A percentile compares a stretch with the other conserved stretches of the same genome.
phyloP scores from a whole-genome alignment of 73 alveolate species.

The Paramecium pentaurelia region DNA sequence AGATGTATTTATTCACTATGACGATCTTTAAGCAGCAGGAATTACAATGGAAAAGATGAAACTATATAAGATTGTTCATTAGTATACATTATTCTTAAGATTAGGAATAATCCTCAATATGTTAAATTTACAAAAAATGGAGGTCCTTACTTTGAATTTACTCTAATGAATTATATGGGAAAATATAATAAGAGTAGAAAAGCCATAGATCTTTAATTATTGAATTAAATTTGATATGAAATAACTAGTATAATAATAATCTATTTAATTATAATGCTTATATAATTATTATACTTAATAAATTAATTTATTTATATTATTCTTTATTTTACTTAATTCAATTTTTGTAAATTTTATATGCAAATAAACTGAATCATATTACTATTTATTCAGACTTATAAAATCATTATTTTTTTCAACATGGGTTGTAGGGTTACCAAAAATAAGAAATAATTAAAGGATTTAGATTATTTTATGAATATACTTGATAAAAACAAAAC shows the following conservation, averaged over 20 bases:
- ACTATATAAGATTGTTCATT: background rate
- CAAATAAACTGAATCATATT: background rate
- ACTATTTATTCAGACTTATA: background rate
- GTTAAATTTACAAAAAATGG: background rate
- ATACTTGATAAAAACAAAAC: background rate
- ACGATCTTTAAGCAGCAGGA: constrained; percentile 69
- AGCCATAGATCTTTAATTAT: constrained; percentile 32
- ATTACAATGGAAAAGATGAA: constrained; percentile 61
- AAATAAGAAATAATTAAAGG: background rate
- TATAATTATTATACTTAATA: background rate
- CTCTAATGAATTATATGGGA: constrained; percentile 48
- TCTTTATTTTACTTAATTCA: background rate
- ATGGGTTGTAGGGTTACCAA: background rate
- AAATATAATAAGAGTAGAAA: constrained; percentile 51
- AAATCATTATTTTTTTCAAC: background rate
- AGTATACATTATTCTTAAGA: background rate
- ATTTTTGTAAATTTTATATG: background rate
- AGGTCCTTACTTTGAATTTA: constrained; percentile 35
- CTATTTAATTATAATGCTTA: background rate
- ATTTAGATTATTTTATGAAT: background rate
- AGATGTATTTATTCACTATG: constrained; percentile 77
- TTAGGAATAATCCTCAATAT: background rate
- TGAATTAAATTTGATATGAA: background rate
- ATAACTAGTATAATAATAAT: background rate
- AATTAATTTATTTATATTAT: background rate